Base-by-base conservation (phyloP, 331 rosid genomes). In the Arachis monticola region DNA sequence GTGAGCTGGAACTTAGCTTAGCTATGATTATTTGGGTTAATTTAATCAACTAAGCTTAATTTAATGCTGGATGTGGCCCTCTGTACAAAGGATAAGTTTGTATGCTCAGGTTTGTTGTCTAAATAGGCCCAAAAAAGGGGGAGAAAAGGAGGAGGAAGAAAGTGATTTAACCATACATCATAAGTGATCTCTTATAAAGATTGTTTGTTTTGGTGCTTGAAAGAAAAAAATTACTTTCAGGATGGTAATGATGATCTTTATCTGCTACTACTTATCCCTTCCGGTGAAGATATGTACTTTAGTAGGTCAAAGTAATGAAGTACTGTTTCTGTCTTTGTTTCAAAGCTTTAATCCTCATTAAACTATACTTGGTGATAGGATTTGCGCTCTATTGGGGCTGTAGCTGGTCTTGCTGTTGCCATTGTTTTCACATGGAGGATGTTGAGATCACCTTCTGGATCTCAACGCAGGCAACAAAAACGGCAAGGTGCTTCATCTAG, bases 341-440 rank as follows among this genome's bases (percentile, higher is more conserved):
- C 48, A 66, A 71, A 71, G 69, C 63, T 67, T n/a, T 67, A 44
- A 67, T 74, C 56, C 78, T 77, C 1, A 69, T 17, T 35, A 9
- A 53, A 67, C 30, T 77, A 38, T 11, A 60, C 56, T 72, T 86
- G 81, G 42, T 84, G 46, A 51, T 88, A 94, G 99, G 91, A 91
- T 83, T 52, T 83, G 44, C 93, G 88, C 40, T 92, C 97, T 59
- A 66, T 92, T 69, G 95, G 99, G 69, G 97, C 96, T 4, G 77
- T 94, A 47, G 96, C 97, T 45, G 97, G 99, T 64, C 85, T 94
- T 70, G 97, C 97, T 63, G 81, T 94, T 58, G 96, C 97, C 10
- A 83, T 94, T 71, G 85, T 90, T 52, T 92, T 94, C 89, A 86
- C 97, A 1, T 94, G 97, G 99, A 87, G 96, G 84, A 88, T 91